These are phyloP conservation scores for Escallonia rubra DNA, from an alignment of 129 eudicot species.

Conservation along the genomic window DNA sequence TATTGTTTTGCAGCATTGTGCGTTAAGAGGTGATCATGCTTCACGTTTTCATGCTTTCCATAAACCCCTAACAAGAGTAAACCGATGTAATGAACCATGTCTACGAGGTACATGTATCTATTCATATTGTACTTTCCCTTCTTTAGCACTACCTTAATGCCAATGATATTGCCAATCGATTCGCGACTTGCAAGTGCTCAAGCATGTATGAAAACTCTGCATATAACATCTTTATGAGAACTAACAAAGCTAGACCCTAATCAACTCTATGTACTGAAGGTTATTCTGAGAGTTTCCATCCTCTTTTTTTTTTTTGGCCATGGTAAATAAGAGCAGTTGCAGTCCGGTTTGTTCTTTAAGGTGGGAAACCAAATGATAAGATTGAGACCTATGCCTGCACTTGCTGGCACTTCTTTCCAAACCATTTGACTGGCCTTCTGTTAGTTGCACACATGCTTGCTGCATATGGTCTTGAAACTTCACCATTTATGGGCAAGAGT, in stretches of 20 bases:
- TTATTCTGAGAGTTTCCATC: not conserved
- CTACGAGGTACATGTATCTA: not conserved
- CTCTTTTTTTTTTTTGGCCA: not conserved
- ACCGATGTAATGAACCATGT: not conserved
- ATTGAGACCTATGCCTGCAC: too few relatives aligned
- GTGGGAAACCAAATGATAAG: too few relatives aligned
- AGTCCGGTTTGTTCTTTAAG: too few relatives aligned
- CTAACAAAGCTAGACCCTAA: not conserved
- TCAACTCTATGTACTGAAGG: not conserved
- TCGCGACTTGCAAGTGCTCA: not conserved
- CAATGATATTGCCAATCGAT: not conserved
- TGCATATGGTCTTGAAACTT: too few relatives aligned
- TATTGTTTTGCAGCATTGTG: not conserved
- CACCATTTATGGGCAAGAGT: too few relatives aligned
- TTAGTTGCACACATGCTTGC: too few relatives aligned
- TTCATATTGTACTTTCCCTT: not conserved
- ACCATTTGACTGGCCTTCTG: too few relatives aligned
- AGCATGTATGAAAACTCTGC: not conserved
- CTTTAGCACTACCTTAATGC: not conserved
- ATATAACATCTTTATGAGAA: too few relatives aligned
- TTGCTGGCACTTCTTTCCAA: too few relatives aligned
- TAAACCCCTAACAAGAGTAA: constrained; percentile 10
- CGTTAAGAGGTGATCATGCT: not conserved
- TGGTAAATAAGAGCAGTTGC: not conserved
- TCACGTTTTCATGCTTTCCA: constrained; percentile 4